Percentiles rank a stretch among this genome's conserved stretches.
Evolutionary conservation across 2,329 filamentous ascomycete genomes (phyloP).

Genomic region (Mariannaea elegans): DNA sequence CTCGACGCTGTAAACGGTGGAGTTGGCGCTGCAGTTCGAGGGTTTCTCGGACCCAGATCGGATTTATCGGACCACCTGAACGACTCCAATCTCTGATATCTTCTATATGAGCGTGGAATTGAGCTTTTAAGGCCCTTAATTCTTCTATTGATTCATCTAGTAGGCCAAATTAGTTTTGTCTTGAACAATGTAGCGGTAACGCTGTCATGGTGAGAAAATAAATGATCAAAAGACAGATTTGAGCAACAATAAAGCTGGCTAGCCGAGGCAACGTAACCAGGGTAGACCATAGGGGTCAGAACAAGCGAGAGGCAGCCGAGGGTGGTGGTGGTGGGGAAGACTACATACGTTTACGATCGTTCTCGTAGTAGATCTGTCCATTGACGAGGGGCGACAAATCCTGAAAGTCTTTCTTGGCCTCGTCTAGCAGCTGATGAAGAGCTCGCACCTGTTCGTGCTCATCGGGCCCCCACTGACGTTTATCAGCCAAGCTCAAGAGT

Average conservation of each 20-base stretch:
- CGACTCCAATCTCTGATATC: constrained; percentile 64
- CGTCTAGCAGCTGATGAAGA: constrained; percentile 64
- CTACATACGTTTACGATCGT: constrained; percentile 62
- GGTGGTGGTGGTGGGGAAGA: constrained; percentile 1
- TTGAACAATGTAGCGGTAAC: not conserved
- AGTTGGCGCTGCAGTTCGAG: constrained; percentile 58
- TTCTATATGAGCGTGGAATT: constrained; percentile 58
- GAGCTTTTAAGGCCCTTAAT: constrained; percentile 54
- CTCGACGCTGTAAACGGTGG: constrained; percentile 66
- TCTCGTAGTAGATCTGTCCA: constrained; percentile 66
- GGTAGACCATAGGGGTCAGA: not conserved
- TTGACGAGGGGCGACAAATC: constrained; percentile 64
- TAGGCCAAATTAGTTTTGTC: constrained; percentile 23
- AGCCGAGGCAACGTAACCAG: not conserved
- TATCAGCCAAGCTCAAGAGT: constrained; percentile 65
- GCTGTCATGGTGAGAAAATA: not conserved
- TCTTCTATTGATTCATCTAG: constrained; percentile 64
- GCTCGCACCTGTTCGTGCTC: constrained; percentile 67
- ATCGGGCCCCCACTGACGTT: constrained; percentile 65
- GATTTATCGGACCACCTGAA: constrained; percentile 63
- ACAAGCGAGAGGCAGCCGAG: constrained; percentile 1
- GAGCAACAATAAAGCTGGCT: not conserved
- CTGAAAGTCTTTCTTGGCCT: constrained; percentile 69
- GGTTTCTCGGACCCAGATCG: constrained; percentile 65
- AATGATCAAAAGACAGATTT: not conserved